phyloP scores from a whole-genome alignment of 73 alveolate species.

The Paramecium caudatum region DNA sequence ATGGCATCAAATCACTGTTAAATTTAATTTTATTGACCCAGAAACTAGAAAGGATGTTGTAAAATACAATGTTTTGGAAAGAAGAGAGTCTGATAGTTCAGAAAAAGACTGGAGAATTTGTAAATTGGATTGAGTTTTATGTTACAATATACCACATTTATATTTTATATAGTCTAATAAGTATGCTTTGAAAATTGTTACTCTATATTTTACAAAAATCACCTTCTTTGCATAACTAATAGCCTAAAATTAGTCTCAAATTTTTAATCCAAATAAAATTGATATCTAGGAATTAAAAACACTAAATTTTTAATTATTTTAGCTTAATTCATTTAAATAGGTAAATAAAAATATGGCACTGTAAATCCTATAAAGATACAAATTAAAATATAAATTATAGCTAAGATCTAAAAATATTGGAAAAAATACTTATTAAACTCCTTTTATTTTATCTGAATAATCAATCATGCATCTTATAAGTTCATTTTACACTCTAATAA shows the following conservation, averaged over 20 bases:
- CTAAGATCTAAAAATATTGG: not conserved
- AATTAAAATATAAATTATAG: not conserved
- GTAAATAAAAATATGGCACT: not conserved
- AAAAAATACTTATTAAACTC: no score
- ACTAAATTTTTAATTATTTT: no score
- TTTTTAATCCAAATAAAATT: no score
- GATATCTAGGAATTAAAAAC: no score
- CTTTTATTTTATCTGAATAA: no score
- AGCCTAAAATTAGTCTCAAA: no score
- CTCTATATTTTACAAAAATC: no score
- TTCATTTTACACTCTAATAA: not conserved
- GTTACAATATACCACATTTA: constrained; percentile 19
- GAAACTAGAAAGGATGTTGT: constrained; percentile 65
- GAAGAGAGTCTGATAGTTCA: constrained; percentile 72
- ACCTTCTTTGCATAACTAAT: no score
- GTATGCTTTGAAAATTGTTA: no score
- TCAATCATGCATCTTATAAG: no score
- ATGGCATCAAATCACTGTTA: constrained; percentile 73
- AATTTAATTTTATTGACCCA: constrained; percentile 62
- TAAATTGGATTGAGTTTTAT: constrained; percentile 60
- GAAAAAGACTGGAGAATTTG: constrained; percentile 76
- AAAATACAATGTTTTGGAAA: constrained; percentile 74
- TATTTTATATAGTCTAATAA: no score
- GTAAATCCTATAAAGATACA: not conserved
- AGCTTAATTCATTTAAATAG: not conserved